Evolutionary conservation across 345 rosid species (phyloP).

Genomic region (Rhizophora apiculata): DNA sequence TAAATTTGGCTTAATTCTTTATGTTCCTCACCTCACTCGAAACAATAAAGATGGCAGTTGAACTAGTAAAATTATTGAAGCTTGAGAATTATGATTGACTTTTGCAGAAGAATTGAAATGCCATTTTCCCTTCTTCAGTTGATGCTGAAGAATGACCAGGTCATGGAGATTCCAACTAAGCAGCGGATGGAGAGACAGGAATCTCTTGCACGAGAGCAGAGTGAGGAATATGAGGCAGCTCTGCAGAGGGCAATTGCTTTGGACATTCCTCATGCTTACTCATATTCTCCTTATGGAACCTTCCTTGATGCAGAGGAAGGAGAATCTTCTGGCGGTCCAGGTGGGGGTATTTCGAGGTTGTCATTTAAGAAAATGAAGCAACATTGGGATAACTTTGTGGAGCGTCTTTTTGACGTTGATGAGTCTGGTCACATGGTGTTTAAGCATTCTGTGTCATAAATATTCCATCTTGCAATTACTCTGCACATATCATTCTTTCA

Average conservation of each 20-base stretch:
- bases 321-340: constrained; percentile 50
- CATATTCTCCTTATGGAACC: constrained; percentile 69
- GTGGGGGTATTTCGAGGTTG: constrained; percentile 23
- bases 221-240: constrained; percentile 79
- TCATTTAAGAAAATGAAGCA: constrained; percentile 42
- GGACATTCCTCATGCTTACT: constrained; percentile 58
- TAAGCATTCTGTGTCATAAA: constrained; percentile 27
- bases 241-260: constrained; percentile 64
- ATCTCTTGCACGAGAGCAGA: constrained; percentile 68
- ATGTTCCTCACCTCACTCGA: too few species aligned
- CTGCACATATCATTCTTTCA: constrained; percentile 17
- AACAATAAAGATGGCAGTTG: background rate
- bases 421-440: constrained; percentile 51
- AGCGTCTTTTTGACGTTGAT: constrained; percentile 47
- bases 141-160: constrained; percentile 72
- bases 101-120: constrained; percentile 1
- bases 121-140: constrained; percentile 34
- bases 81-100: background rate
- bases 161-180: constrained; percentile 63
- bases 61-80: background rate
- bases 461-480: constrained; percentile 8
- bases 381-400: constrained; percentile 56
- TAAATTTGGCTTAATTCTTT: background rate
- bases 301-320: constrained; percentile 56
- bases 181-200: constrained; percentile 78